Base-by-base conservation (phyloP, 441 rosid species). In the Erodium chrysanthum region DNA sequence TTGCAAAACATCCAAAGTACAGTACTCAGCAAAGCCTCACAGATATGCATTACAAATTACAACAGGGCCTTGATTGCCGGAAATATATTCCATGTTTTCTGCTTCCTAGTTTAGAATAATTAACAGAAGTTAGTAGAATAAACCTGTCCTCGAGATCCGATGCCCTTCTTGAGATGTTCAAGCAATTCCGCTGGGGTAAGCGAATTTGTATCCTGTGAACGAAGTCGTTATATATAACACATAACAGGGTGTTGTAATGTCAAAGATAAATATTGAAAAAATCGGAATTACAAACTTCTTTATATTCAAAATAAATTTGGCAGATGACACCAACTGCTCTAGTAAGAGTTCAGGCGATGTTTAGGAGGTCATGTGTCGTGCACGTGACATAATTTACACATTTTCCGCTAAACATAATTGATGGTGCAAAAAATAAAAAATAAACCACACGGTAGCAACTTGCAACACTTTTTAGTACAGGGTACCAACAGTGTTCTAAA, bases 131-230 rank as follows among this genome's bases (percentile, higher is more conserved):
- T 58, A 10, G 63, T 20, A 68, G 68, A 66, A 74, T 69, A 71
- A 76, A 94, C 96, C 91, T 91, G 97, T 70, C 92, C 94, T 64
- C 75, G 80, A 61, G 88, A 84, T 74, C 97, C 98, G 73, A 80
- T 65, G 79, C 85, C 88, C 80, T 80, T 73, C 76, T 70, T 82
- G 70, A 94, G 96, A 85, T 94, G 98, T 76, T 85, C 85, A 75
- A 89, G 81, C 89, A 94, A 88, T 81, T 85, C 96, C 20, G 64
- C 33, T 8, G 94, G 90, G 54, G 75, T 74, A 80, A 94, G 80
- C 40, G 88, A 81, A 71, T 80, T 74, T 66, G 81, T 87, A 21
- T 76, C 89, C 98, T 89, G 87, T 48, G 61, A 35, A 80, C 75
- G 46, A 76, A 71, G 61, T 14, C 27, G 22, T 35, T 35, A 35